Percentiles rank a stretch among this genome's conserved stretches.
Conservation (phyloP, 2,329 filamentous ascomycete species). For the Camillea tinctor region DNA sequence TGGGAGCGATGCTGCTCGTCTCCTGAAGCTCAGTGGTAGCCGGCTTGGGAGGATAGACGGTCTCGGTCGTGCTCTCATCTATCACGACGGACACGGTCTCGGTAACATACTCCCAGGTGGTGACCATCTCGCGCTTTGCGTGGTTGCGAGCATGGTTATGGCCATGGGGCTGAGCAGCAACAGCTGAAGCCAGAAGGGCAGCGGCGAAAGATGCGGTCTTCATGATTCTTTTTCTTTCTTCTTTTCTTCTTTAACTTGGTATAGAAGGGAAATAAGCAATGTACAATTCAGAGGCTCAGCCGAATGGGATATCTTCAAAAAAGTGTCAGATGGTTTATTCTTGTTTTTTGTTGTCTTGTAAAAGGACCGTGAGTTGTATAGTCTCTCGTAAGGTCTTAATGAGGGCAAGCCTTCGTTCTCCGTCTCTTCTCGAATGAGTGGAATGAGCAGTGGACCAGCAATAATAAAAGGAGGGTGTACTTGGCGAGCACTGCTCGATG, state of each 20-base stretch:
- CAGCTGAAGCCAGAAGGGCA: conserved; percentile 44
- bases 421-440: conserved; percentile 28
- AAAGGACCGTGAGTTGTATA: background rate
- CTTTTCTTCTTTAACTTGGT: background rate
- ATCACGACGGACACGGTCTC: conserved; percentile 53
- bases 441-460: conserved; percentile 22
- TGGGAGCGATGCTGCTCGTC: conserved; percentile 23
- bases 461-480: conserved; percentile 34
- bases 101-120: conserved; percentile 46
- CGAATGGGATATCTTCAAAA: conserved; percentile 22
- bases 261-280: conserved; percentile 10
- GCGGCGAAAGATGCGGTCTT: conserved; percentile 43
- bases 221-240: conserved; percentile 34
- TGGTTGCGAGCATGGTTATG: conserved; percentile 37
- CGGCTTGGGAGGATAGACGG: conserved; percentile 35
- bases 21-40: conserved; percentile 10
- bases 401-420: conserved; percentile 5
- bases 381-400: conserved; percentile 1
- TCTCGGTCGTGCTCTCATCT: conserved; percentile 48
- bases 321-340: no score
- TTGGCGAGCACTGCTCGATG: conserved; percentile 36
- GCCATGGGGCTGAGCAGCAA: conserved; percentile 50
- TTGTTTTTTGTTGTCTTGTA: background rate
- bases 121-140: conserved; percentile 45
- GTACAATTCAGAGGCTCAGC: conserved; percentile 25